These are phyloP conservation scores for Cystobasidium onofrii DNA, from an alignment of 768 basidiomycete genomes.

Conservation along the genomic window DNA sequence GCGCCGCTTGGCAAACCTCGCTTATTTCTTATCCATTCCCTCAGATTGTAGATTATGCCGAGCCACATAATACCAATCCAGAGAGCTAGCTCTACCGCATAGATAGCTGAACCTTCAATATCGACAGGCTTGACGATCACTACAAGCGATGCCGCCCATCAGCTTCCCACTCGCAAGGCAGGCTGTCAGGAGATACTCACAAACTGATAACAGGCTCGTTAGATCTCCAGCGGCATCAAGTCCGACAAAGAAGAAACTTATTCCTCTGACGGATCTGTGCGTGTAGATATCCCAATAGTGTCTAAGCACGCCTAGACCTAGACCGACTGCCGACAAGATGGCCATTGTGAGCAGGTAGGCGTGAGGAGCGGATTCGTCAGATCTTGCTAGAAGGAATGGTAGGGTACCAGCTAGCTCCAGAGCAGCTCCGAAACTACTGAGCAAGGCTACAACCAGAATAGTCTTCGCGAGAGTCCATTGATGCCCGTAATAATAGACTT, in stretches of 20 bases:
- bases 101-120: slow-evolving; percentile 32
- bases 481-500: slow-evolving; percentile 16
- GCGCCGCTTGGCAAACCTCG: background rate
- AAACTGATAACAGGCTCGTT: slow-evolving; percentile 28
- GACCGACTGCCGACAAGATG: slow-evolving; percentile 33
- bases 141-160: background rate
- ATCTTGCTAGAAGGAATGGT: background rate
- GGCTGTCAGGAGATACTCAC: too few species aligned
- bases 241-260: slow-evolving; percentile 34
- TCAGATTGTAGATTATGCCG: slow-evolving; percentile 10
- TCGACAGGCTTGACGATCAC: slow-evolving; percentile 32
- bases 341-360: slow-evolving; percentile 31
- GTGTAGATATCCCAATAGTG: slow-evolving; percentile 38
- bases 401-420: slow-evolving; percentile 17
- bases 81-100: slow-evolving; percentile 33
- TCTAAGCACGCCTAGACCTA: slow-evolving; percentile 34
- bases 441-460: background rate
- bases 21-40: background rate
- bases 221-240: slow-evolving; percentile 37
- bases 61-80: slow-evolving; percentile 38
- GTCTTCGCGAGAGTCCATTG: background rate
- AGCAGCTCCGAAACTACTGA: background rate
- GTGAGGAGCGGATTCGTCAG: background rate
- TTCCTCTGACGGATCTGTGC: slow-evolving; percentile 34
- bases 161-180: too few species aligned